Base-by-base conservation (phyloP, 108 stramenopile genomes). In the Cyclotella kingstonii region DNA sequence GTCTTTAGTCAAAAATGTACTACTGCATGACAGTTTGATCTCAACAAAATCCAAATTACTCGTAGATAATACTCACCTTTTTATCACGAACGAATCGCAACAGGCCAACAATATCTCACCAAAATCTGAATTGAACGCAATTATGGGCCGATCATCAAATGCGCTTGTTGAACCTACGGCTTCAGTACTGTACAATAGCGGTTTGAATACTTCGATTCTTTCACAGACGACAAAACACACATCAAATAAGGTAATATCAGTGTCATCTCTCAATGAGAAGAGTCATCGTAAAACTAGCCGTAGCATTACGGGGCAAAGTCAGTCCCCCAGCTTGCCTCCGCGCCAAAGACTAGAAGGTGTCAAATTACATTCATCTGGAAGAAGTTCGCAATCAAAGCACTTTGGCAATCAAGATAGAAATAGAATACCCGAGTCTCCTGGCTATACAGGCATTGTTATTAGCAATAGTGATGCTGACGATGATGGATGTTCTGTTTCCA, bases 151-250 rank as follows among this genome's bases (percentile, higher is more conserved):
- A 7, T 11, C 36, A 11, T 36, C 9, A 1, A 41, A 55, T 19
- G n/a, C 41, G 23, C 64, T 21, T 25, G 22, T 25, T 23, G 19
- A 29, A 14, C 4, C 39, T 3, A 40, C 3, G 3, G 5, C 3
- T 10, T 22, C 25, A 10, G 15, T n/a, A 10, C 12, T 22, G 19
- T 21, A 28, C 23, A 18, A 7, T n/a, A 42, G 40, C 17, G 17
- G 39, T 45, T 44, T 55, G 15, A 66, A 66, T 38, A 25, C 54
- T 14, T 66, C 53, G 22, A 19, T 44, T 44, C 42, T 54, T 23
- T 55, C 64, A 25, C 53, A 65, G 17, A 12, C 29, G 12, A 66
- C 64, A 0, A 44, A 33, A 11, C 29, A 34, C 5, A 35, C 26
- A 8, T 66, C 64, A 47, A 66, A 66, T 40, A 47, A n/a, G 33